These are phyloP conservation scores for Coemansia sp. DNA, from an alignment of 192 early-diverging fungal genomes.

Conservation along the genomic window DNA sequence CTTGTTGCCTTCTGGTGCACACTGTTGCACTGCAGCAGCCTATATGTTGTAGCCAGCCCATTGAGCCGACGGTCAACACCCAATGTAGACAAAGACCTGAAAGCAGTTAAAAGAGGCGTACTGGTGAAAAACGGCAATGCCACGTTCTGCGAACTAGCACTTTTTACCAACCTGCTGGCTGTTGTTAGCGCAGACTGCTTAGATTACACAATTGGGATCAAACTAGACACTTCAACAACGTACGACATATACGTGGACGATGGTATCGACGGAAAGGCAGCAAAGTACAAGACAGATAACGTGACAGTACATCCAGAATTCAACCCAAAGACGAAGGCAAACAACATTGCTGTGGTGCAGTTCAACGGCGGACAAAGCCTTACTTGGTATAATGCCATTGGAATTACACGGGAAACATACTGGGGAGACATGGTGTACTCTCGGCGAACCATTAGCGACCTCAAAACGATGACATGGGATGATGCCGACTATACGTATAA, in stretches of 20 bases:
- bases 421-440: conserved; percentile 21
- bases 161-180: conserved; percentile 22
- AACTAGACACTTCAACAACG: neutral
- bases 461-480: conserved; percentile 16
- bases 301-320: conserved; percentile 32
- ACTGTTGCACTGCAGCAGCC: neutral
- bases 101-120: conserved; percentile 21
- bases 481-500: neutral
- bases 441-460: conserved; percentile 11
- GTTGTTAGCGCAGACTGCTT: conserved; percentile 37
- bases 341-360: conserved; percentile 30
- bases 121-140: conserved; percentile 21
- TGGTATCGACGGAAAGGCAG: neutral
- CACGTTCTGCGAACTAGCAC: conserved; percentile 23
- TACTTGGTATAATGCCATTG: conserved; percentile 23
- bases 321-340: conserved; percentile 20
- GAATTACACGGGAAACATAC: neutral
- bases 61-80: neutral
- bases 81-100: conserved; percentile 3
- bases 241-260: conserved; percentile 20
- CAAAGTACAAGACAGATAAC: neutral
- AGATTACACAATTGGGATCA: conserved; percentile 1
- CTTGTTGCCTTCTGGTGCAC: neutral
- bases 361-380: conserved; percentile 9
- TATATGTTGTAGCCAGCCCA: neutral